Base-by-base conservation (phyloP, 2,329 filamentous ascomycete genomes). In the Xylariaceae sp. region DNA sequence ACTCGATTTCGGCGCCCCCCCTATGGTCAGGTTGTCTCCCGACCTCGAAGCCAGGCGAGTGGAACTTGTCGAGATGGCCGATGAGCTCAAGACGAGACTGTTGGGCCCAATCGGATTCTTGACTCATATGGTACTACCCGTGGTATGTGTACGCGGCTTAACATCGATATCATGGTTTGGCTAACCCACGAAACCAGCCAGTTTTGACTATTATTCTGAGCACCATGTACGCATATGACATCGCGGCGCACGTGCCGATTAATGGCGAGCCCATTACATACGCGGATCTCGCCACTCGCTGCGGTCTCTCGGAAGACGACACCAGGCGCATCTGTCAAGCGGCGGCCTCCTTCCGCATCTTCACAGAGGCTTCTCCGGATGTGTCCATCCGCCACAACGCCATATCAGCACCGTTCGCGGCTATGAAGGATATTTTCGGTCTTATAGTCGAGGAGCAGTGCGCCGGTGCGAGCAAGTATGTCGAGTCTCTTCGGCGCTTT, bases 331-430 rank as follows among this genome's bases (percentile, higher is more conserved):
- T 59, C 2, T 16, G 58, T 9, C 56, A 57, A 32, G 41, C 49
- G 9, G 56, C 55, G 2, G 44, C 51, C 19, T 41, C 53, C 11
- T 54, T 53, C 34, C 54, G 52, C 31, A 24, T 59, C 38, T 60
- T 60, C 38, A 52, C 53, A n/a, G 56, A 59, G 37, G 49, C 28
- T 2, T 28, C 11, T 3, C 49, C 50, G 2, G 51, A 53, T 9
- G 30, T 47, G 4, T 51, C 53, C 3, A 45, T 60, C 33, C 40
- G 34, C 13, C 56, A 60, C 40, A 60, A 56, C 35, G 51, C 42
- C 19, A 24, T 52, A 1, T 59, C 55, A 0, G 40, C 42, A 0
- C n/a, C 42, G 6, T 34, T 59, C 18, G 19, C 38, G 1, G 16
- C 36, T 3, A 39, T 51, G 31, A 44, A 44, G 12, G 52, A 53